Base-by-base conservation (phyloP, 306 rosid genomes). In the Chamaecrista fasciculata region DNA sequence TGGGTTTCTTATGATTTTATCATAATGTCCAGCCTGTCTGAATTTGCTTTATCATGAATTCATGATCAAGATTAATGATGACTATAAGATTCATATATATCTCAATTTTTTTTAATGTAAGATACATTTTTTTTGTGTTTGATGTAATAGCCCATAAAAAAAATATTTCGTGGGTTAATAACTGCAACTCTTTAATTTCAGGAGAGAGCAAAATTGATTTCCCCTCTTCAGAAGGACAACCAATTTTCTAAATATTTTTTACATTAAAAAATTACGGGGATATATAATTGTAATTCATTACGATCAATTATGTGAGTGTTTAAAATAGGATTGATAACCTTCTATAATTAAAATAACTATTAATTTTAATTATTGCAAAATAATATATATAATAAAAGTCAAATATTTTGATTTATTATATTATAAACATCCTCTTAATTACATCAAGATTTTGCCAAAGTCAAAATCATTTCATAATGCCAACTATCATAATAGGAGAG, bases 381-480 rank as follows among this genome's bases (percentile, higher is more conserved):
- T 70, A 28, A 29, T 29, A 31, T 16, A 19, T 12, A 23, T 16
- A 3, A 25, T n/a, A 44, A 10, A 73, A 66, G 39, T 62, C 25
- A 81, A 81, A 47, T 53, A 60, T 24, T 14, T 3, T 16, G 42
- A 56, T 23, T 20, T 36, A 21, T 46, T 33, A 33, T 33, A 33
- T 56, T 56, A 62, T 60, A 60, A 10, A 60, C 6, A 19, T 20
- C 9, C 15, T 36, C 66, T 60, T 60, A 34, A 34, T 19, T 36
- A 12, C 8, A 34, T 24, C 8, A 43, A 12, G 23, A 40, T 64
- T 12, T 39, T 15, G 47, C n/a, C 28, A n/a, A 43, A 67, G 58
- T 71, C 49, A 71, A 76, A 44, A 24, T 56, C 55, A 75, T n/a
- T 63, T 12, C 55, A 56, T 36, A 28, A 66, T 72, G 69, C 31